phyloP scores from a whole-genome alignment of 78 protist genomes.

The Pelomyxa schiedti region DNA sequence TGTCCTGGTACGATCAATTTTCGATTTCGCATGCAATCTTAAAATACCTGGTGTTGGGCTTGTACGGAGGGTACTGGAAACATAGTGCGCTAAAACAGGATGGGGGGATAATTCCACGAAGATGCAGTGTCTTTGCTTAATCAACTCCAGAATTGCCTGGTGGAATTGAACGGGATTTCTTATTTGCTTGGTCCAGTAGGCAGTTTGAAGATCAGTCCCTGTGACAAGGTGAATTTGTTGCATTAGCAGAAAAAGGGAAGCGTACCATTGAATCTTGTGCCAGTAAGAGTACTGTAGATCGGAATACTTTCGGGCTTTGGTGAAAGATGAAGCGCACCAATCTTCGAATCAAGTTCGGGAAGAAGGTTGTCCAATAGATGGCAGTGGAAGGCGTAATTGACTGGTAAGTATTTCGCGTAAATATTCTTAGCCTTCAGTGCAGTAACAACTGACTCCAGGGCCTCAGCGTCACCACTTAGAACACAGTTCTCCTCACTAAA shows the following conservation, averaged over 20 bases:
- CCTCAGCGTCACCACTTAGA: conserved; percentile 17
- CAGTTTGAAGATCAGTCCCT: background rate
- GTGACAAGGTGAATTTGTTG: too few species aligned
- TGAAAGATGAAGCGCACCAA: conserved; percentile 7
- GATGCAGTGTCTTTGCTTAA: background rate
- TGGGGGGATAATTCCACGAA: conserved; percentile 40
- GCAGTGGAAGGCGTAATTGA: conserved; percentile 39
- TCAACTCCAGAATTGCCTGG: background rate
- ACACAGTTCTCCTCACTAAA: too few species aligned
- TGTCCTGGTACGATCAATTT: too few species aligned
- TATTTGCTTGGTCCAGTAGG: background rate
- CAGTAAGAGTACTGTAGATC: too few species aligned
- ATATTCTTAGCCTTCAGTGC: background rate
- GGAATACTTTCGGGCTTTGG: background rate
- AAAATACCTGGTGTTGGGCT: too few species aligned
- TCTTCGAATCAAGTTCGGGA: conserved; percentile 13
- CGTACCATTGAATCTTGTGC: too few species aligned
- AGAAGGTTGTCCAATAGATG: conserved; percentile 14
- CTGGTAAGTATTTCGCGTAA: background rate
- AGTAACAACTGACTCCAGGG: conserved; percentile 3
- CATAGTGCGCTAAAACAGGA: conserved; percentile 22
- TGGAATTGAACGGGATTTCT: background rate
- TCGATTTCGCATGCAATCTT: too few species aligned
- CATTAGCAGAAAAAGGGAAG: too few species aligned
- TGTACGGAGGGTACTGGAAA: too few species aligned